These are phyloP conservation scores for Medicago lupulina DNA, from an alignment of 306 rosid genomes.

Conservation along the genomic window DNA sequence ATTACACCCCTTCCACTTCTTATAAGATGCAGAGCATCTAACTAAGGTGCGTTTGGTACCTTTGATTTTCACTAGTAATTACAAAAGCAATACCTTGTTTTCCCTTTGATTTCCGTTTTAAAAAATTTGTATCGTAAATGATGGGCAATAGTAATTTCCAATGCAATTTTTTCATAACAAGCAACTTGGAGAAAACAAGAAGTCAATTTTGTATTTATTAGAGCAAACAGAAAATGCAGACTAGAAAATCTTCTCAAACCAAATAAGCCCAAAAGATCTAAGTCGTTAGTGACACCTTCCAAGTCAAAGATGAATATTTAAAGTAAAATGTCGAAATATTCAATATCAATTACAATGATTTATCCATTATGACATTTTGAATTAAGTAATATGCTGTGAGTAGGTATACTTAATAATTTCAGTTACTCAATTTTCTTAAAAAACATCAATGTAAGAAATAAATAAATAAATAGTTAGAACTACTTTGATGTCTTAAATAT, in stretches of 20 bases:
- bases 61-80: neutral
- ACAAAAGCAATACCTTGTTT: neutral
- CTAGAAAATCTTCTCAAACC: neutral
- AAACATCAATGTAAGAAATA: neutral
- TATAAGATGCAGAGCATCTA: neutral
- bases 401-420: constrained; percentile 14
- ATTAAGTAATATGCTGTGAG: constrained; percentile 27
- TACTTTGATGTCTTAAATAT: constrained; percentile 23
- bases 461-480: neutral
- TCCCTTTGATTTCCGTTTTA: neutral
- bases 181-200: neutral
- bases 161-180: neutral
- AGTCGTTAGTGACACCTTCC: neutral
- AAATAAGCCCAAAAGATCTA: constrained; percentile 11
- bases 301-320: constrained; percentile 12
- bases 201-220: constrained; percentile 7
- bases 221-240: neutral
- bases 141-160: neutral
- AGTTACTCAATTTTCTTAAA: neutral
- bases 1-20: neutral
- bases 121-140: neutral
- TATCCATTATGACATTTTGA: constrained; percentile 16
- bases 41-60: neutral
- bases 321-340: constrained; percentile 20
- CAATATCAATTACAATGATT: constrained; percentile 12